Evolutionary conservation across 2,329 filamentous ascomycete species (phyloP).

Genomic region (Ophiocordyceps sinensis): DNA sequence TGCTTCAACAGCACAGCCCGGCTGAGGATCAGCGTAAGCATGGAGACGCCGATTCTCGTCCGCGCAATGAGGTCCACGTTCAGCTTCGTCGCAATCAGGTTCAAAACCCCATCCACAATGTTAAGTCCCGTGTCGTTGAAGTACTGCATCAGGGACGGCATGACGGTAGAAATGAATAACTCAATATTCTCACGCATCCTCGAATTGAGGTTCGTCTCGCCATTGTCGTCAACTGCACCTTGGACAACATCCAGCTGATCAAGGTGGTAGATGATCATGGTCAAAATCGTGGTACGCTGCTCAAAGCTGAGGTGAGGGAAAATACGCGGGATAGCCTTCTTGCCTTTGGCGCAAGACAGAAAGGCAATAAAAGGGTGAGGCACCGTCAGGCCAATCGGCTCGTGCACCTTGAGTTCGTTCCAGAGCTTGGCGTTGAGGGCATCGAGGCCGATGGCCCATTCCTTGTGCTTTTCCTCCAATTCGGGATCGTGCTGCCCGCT

Average conservation of each 20-base stretch:
- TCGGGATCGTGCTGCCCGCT: constrained; percentile 46
- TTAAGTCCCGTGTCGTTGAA: constrained; percentile 82
- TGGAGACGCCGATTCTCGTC: constrained; percentile 75
- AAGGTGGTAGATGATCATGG: constrained; percentile 87
- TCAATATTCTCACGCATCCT: constrained; percentile 84
- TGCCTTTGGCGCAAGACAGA: constrained; percentile 86
- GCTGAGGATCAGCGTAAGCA: constrained; percentile 88
- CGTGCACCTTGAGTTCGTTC: constrained; percentile 80
- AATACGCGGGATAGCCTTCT: constrained; percentile 86
- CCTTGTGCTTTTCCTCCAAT: constrained; percentile 57
- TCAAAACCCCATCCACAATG: constrained; percentile 81
- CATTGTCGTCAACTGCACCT: constrained; percentile 58
- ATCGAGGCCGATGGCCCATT: constrained; percentile 50
- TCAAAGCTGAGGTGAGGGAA: constrained; percentile 88
- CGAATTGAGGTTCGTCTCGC: constrained; percentile 57
- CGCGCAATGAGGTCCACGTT: constrained; percentile 75
- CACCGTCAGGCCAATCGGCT: constrained; percentile 65
- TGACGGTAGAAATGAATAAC: constrained; percentile 73
- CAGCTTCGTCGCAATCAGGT: constrained; percentile 67
- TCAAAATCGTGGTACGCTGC: constrained; percentile 87
- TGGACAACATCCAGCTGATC: constrained; percentile 85
- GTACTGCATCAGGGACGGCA: constrained; percentile 79
- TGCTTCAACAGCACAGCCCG: constrained; percentile 90
- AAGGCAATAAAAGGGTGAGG: constrained; percentile 93
- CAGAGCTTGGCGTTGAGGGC: constrained; percentile 70